Percentiles rank a stretch among this genome's conserved stretches.
phyloP scores from a whole-genome alignment of 495 filamentous ascomycete species.

The Lasiosphaeria hispida region DNA sequence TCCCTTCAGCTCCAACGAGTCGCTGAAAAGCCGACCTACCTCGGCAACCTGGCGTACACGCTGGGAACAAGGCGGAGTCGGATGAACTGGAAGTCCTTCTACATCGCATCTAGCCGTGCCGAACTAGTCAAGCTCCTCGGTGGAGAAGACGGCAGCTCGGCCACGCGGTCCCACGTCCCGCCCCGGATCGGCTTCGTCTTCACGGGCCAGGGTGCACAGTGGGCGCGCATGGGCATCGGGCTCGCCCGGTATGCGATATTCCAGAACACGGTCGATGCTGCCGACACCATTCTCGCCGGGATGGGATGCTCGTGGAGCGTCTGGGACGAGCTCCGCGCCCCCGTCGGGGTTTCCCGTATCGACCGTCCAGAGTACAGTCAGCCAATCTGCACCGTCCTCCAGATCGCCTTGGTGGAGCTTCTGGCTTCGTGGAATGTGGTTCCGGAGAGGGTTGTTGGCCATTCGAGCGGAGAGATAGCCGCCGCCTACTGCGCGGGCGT shows the following conservation, averaged over 20 bases:
- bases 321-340: conserved; percentile 14
- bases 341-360: conserved; percentile 16
- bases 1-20: neutral
- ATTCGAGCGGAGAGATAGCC: conserved; percentile 59
- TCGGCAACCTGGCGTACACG: conserved; percentile 14
- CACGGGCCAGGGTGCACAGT: conserved; percentile 53
- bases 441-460: conserved; percentile 45
- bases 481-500: conserved; percentile 43
- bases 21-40: neutral
- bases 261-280: neutral
- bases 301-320: conserved; percentile 22
- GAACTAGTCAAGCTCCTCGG: conserved; percentile 1
- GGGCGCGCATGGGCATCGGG: conserved; percentile 46
- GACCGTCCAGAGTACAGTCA: conserved; percentile 38
- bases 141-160: neutral
- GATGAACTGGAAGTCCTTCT: neutral
- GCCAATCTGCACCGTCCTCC: conserved; percentile 46
- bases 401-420: conserved; percentile 47
- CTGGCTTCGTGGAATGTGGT: conserved; percentile 20
- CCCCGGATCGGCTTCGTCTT: conserved; percentile 36
- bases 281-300: neutral
- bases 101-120: neutral
- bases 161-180: neutral
- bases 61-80: conserved; percentile 9
- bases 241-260: conserved; percentile 7